Evolutionary conservation across 1,284 basidiomycete species (phyloP), one percentile per base, ranked within the genome.

Genomic region (Marasmius sp.): DNA sequence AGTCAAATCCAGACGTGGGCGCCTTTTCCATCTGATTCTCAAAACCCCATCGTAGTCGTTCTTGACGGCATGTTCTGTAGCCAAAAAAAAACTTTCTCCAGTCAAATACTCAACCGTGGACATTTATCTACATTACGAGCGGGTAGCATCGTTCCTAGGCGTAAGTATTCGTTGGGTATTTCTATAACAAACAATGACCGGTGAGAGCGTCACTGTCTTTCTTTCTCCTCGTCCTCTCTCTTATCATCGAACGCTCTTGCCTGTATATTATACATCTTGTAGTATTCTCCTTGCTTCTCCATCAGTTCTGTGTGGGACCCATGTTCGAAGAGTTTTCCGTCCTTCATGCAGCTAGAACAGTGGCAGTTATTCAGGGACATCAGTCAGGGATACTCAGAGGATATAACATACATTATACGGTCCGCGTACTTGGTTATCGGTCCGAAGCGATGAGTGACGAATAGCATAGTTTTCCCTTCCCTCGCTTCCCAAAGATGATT

Each of bases 361-460:
- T 27, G 27, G 2, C 27, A 27, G 27, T 27, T 5, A 27, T 2
- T 14, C 34, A 18, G 16, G n/a, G n/a, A n/a, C n/a, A n/a, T n/a
- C n/a, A n/a, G 27, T n/a, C 27, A 64, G 34, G 18, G 50, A 59
- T 7, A 54, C 41, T 48, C 12, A 27, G 43, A 57, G 56, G 41
- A 41, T 22, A 34, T 67, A 70, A 65, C 76, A 37, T 65, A 88
- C 87, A 89, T 67, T 47, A 89, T 86, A 12, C 83, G 64, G 68
- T 89, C 87, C 0, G 88, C 87, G 63, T 85, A 75, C 59, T 82
- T 81, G 0, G 86, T 88, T 45, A 89, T 74, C 68, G 86, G 85
- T 3, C 87, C 88, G 64, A 89, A 89, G 3, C 87, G 79, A 71
- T 89, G 88, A 0, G 88, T 88, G 2, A 88, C 85, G 64, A 88